These are phyloP conservation scores for Mycena citricolor DNA, from an alignment of 1,284 basidiomycete genomes.

Conservation along the genomic window DNA sequence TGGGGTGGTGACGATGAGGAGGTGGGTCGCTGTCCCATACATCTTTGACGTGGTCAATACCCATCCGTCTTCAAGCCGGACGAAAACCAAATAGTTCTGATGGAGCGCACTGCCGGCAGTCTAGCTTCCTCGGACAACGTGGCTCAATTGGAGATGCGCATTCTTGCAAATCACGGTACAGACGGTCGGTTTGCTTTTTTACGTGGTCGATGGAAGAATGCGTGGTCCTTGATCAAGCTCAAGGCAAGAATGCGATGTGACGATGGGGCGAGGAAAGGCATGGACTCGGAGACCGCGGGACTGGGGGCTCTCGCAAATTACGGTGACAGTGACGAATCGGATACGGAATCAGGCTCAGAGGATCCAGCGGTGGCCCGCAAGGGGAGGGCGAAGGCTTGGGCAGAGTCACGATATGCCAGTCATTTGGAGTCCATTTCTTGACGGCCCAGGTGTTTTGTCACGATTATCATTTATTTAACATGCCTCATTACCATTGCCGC, in stretches of 20 bases:
- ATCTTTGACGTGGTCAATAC: conserved; percentile 1
- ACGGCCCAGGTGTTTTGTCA: too few species aligned
- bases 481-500: too few species aligned
- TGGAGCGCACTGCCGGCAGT: conserved; percentile 73
- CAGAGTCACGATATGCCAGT: conserved; percentile 17
- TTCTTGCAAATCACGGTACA: conserved; percentile 77
- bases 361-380: conserved; percentile 16
- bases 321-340: conserved; percentile 50
- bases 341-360: conserved; percentile 3
- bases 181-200: conserved; percentile 77
- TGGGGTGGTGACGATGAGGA: conserved; percentile 78
- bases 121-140: conserved; percentile 70
- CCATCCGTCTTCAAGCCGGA: conserved; percentile 53
- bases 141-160: conserved; percentile 81
- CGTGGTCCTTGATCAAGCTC: conserved; percentile 57
- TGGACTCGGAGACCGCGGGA: conserved; percentile 27
- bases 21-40: conserved; percentile 38
- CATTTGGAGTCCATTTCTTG: too few species aligned
- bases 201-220: conserved; percentile 65
- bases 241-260: conserved; percentile 38
- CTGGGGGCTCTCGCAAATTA: conserved; percentile 59
- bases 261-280: conserved; percentile 31
- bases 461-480: too few species aligned
- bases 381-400: conserved; percentile 22
- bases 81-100: conserved; percentile 60